A percentile compares a stretch with the other conserved stretches of the same genome.
phyloP scores from a whole-genome alignment of 176 grass and related monocot species.

The Musa itinerans region DNA sequence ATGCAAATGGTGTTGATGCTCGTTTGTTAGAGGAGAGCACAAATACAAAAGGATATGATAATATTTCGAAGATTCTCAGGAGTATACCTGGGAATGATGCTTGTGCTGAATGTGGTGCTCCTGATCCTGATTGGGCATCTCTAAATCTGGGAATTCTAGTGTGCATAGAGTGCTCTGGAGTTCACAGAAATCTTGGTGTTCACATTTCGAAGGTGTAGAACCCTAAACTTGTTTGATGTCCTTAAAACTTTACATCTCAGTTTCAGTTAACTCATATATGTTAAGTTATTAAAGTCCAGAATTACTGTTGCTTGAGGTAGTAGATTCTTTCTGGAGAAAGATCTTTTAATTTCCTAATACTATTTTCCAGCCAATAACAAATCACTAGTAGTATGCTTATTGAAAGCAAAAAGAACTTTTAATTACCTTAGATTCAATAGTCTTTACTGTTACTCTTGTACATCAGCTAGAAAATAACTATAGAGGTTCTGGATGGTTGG shows the following conservation, averaged over 20 bases:
- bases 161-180: constrained; percentile 92
- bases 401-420: no score
- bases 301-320: neutral
- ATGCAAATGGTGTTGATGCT: constrained; percentile 31
- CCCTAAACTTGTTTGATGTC: neutral
- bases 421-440: no score
- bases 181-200: constrained; percentile 94
- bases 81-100: constrained; percentile 83
- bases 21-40: constrained; percentile 33
- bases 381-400: no score
- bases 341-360: neutral
- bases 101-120: constrained; percentile 79
- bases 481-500: no score
- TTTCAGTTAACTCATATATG: neutral
- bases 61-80: constrained; percentile 47
- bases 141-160: constrained; percentile 90
- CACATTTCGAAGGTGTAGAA: constrained; percentile 79
- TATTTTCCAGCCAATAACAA: neutral
- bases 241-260: neutral
- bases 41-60: constrained; percentile 45
- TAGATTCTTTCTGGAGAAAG: neutral
- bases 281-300: neutral
- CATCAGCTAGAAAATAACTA: no score
- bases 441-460: no score
- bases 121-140: constrained; percentile 91